Evolutionary conservation across 2,329 filamentous ascomycete species (phyloP).

Genomic region (Colletotrichum sp.): DNA sequence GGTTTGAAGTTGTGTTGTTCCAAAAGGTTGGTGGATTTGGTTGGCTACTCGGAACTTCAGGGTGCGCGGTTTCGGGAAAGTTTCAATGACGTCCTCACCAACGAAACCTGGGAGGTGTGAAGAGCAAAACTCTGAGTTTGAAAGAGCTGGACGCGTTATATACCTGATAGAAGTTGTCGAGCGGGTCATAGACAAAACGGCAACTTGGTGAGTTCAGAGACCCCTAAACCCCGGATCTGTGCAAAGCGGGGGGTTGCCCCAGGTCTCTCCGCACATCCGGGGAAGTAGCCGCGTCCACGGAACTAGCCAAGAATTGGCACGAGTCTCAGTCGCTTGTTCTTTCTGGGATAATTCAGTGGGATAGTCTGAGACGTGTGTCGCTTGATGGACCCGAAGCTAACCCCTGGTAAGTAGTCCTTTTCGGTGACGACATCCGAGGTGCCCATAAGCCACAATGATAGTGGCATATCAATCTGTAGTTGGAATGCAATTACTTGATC

Average conservation of each 20-base stretch:
- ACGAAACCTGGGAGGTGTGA: neutral
- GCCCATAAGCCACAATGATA: too few species aligned
- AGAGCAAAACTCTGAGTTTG: fast-evolving
- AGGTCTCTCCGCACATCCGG: neutral
- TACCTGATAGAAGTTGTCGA: neutral
- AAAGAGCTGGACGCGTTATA: neutral
- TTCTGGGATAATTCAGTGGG: neutral
- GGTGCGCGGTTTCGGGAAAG: fast-evolving
- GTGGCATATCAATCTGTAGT: too few species aligned
- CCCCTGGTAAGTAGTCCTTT: fast-evolving
- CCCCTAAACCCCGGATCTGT: neutral
- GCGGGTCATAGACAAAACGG: neutral
- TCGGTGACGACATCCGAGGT: neutral
- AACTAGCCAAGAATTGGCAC: neutral
- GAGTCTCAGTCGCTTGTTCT: neutral
- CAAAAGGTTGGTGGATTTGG: too few species aligned
- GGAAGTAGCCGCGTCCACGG: neutral
- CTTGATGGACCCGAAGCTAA: neutral
- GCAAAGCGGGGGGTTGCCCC: neutral
- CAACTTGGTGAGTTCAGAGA: neutral
- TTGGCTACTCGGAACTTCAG: too few species aligned
- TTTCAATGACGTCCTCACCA: neutral
- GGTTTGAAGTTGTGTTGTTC: fast-evolving
- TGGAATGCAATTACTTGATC: too few species aligned
- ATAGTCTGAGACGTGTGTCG: neutral